Percentiles rank a stretch among this genome's conserved stretches.
phyloP scores from a whole-genome alignment of 331 rosid species.

The Erythrophleum ivorense region DNA sequence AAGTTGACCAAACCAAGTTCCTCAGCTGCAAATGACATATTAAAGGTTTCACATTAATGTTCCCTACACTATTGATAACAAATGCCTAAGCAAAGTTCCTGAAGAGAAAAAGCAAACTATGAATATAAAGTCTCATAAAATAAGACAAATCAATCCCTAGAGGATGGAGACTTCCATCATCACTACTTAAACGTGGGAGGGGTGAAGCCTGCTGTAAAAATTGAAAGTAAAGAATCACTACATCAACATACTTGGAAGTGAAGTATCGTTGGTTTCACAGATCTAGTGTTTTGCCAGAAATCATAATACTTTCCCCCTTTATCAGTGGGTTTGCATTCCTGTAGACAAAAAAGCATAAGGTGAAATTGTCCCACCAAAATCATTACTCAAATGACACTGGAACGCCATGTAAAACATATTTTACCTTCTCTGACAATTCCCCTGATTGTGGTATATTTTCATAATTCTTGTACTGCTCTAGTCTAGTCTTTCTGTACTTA shows the following conservation, averaged over 20 bases:
- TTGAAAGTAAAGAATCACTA: constrained; percentile 15
- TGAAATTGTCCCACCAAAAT: constrained; percentile 9
- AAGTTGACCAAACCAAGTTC: constrained; percentile 90
- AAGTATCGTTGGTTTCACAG: constrained; percentile 92
- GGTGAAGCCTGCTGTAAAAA: neutral
- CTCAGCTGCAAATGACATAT: constrained; percentile 69
- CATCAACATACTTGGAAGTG: constrained; percentile 74
- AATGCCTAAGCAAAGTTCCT: neutral
- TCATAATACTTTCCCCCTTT: constrained; percentile 75
- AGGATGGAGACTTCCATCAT: neutral
- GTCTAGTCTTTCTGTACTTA: constrained; percentile 75
- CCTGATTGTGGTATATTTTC: constrained; percentile 83
- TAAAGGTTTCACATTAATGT: constrained; percentile 22
- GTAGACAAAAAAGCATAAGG: constrained; percentile 11
- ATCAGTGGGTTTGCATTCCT: constrained; percentile 76
- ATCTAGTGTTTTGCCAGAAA: constrained; percentile 82
- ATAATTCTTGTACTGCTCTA: constrained; percentile 91
- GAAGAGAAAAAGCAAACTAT: constrained; percentile 13
- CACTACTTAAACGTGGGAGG: neutral
- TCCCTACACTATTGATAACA: constrained; percentile 3
- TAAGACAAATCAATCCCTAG: neutral
- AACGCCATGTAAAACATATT: constrained; percentile 6
- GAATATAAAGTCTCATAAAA: constrained; percentile 13
- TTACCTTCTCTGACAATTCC: constrained; percentile 84
- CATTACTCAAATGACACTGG: constrained; percentile 24